These are phyloP conservation scores for Eucalyptus pauciflora DNA, from an alignment of 345 rosid genomes.

Conservation along the genomic window DNA sequence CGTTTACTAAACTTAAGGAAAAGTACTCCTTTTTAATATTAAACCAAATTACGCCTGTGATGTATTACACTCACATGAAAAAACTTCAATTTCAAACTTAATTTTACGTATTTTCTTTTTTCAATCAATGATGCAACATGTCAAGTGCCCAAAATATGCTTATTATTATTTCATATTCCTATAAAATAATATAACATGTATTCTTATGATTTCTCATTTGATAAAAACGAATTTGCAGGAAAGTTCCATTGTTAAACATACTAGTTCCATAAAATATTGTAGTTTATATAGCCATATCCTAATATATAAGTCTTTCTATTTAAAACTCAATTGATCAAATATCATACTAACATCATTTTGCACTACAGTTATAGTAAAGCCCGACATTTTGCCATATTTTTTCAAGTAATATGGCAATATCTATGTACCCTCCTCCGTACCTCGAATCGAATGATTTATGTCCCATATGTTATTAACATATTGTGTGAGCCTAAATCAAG, in stretches of 20 bases:
- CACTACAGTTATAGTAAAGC: neutral
- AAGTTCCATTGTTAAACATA: neutral
- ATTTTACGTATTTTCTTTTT: neutral
- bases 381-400: neutral
- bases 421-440: neutral
- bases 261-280: neutral
- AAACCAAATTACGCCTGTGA: neutral
- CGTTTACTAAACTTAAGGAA: neutral
- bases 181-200: neutral
- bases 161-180: neutral
- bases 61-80: neutral
- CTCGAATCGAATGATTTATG: neutral
- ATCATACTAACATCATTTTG: neutral
- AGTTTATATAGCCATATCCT: neutral
- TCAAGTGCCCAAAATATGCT: neutral
- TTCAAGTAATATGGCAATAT: neutral
- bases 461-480: neutral
- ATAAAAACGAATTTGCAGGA: neutral
- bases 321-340: neutral
- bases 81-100: neutral
- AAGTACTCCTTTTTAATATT: neutral
- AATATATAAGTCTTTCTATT: neutral
- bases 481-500: neutral
- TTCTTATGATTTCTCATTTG: neutral
- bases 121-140: neutral